A percentile compares a stretch with the other conserved stretches of the same genome.
Conservation (phyloP, 2,329 filamentous ascomycete species). For the Fusarium sp. region DNA sequence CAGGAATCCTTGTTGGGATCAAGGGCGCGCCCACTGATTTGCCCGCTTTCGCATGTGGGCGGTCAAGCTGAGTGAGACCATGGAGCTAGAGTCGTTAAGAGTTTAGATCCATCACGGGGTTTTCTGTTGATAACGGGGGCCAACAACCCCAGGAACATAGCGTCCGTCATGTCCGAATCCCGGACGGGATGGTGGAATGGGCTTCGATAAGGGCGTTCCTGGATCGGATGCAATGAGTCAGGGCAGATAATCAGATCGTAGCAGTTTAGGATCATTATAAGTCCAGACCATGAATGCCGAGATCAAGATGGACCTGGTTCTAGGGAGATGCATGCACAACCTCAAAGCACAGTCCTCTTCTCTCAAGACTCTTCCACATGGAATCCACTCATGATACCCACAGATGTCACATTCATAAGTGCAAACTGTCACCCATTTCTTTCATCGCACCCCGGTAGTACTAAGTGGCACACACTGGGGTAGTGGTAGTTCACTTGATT, state of each 20-base stretch:
- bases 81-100: constrained; percentile 17
- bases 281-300: background rate
- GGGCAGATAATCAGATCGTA: background rate
- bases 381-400: background rate
- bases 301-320: background rate
- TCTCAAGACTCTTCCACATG: background rate
- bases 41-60: constrained; percentile 7
- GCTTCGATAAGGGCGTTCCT: constrained; percentile 6
- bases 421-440: background rate
- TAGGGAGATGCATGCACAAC: background rate
- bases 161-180: constrained; percentile 28
- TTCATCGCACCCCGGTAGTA: constrained; percentile 11
- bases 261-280: background rate
- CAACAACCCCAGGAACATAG: constrained; percentile 24
- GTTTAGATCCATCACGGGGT: constrained; percentile 14
- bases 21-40: constrained; percentile 23
- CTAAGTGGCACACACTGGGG: constrained; percentile 5
- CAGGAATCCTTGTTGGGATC: constrained; percentile 27
- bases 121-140: constrained; percentile 20
- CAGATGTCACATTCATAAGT: constrained; percentile 5
- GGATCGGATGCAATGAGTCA: background rate
- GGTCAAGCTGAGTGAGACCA: constrained; percentile 21
- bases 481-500: background rate
- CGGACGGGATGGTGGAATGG: constrained; percentile 1
- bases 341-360: background rate